Conservation (phyloP, 192 early-diverging fungal species). For the Martensiomyces pterosporus region DNA sequence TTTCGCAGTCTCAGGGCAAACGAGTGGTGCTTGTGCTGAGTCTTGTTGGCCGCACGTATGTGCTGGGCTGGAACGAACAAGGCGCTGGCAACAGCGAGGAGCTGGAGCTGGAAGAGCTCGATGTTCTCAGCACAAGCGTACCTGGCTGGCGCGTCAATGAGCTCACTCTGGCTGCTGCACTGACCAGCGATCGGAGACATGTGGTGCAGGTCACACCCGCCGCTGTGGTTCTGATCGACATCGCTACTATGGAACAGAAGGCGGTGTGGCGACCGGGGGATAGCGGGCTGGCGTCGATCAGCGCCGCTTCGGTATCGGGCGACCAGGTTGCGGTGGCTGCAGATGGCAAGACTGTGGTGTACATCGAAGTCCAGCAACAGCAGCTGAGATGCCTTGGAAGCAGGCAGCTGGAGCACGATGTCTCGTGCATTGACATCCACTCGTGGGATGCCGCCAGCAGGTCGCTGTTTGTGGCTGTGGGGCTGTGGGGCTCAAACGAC, state of each 20-base stretch:
- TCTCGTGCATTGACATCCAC: conserved; percentile 72
- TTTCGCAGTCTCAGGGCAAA: no score
- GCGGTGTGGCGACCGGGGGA: conserved; percentile 52
- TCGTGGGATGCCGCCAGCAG: conserved; percentile 29
- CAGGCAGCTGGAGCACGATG: conserved; percentile 58
- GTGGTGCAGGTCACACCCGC: conserved; percentile 62
- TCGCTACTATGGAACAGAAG: conserved; percentile 21
- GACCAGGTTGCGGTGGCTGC: conserved; percentile 57
- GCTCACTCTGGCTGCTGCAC: conserved; percentile 27
- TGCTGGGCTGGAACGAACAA: conserved; percentile 38
- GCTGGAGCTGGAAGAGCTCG: conserved; percentile 48
- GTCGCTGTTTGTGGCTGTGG: conserved; percentile 59
- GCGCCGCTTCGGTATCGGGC: conserved; percentile 54
- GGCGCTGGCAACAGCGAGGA: conserved; percentile 20
- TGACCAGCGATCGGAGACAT: conserved; percentile 3
- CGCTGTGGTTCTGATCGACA: conserved; percentile 51
- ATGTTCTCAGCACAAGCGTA: conserved; percentile 48
- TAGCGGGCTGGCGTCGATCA: conserved; percentile 21
- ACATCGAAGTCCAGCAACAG: conserved; percentile 52
- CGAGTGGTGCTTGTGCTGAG: conserved; percentile 28
- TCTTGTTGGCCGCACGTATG: conserved; percentile 15
- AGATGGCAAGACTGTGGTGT: conserved; percentile 53
- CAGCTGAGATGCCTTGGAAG: conserved; percentile 24
- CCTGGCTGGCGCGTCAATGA: conserved; percentile 22
- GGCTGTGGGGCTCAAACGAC: conserved; percentile 68